Evolutionary conservation across 495 filamentous ascomycete species (phyloP), one percentile per base, ranked within the genome.

Genomic region (Penicillium goetzii): DNA sequence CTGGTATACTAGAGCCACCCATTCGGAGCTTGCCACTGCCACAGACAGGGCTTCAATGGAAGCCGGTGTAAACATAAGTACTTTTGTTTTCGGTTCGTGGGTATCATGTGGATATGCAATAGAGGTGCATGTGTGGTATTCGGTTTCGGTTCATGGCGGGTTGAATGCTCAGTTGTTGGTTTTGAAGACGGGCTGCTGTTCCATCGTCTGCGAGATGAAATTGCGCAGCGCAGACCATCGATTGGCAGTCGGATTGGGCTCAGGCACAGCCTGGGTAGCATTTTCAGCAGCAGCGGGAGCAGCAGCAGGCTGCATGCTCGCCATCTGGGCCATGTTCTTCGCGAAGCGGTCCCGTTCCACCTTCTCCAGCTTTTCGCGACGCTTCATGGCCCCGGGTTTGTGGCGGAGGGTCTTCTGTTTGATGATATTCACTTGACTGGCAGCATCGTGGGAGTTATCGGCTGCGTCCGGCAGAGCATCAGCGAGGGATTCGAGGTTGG

Each of bases 291-390:
- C 19, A 25, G 19, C n/a, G 10, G 30, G 2, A 32, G 47, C 62
- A 52, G 68, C 15, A 36, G 60, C 56, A 19, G 71, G 33, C 40
- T 59, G 67, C 12, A 76, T 78, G 67, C 38, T 72, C 43, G 63
- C 83, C 82, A 68, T 76, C 60, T 86, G 82, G 41, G 90, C 92
- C 82, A 98, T 77, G 74, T 93, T 97, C 76, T 80, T 84, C 60
- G 84, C 87, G 70, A 97, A 97, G 61, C 93, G 81, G 74, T 92
- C 87, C 72, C 89, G 86, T 83, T 98, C 94, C 65, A 81, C 74
- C 74, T 78, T 85, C 56, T 96, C 89, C 30, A 97, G 43, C 73
- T 85, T 87, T 74, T 92, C 91, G 77, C 89, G 93, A 66, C 86
- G 82, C 83, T 92, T 96, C 80, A 91, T 80, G 15, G 92, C 91